Conservation (phyloP, 23 red algal species). For the Gracilaria domingensis region DNA sequence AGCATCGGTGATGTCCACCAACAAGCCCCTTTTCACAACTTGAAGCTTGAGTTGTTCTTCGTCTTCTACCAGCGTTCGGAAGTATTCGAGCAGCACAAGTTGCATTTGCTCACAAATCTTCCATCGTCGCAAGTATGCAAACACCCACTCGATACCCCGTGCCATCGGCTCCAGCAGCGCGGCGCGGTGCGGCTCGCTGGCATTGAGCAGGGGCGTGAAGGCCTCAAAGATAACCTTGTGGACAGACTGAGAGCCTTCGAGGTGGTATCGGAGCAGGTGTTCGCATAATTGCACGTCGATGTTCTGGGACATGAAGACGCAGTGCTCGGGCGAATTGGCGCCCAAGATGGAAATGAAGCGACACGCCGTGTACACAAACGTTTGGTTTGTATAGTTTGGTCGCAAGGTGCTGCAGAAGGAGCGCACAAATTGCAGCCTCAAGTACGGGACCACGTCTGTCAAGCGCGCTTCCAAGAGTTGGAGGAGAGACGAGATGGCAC, state of each 20-base stretch:
- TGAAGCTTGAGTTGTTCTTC: slow-evolving; percentile 29
- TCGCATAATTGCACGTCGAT: slow-evolving; percentile 19
- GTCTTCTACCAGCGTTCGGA: slow-evolving; percentile 18
- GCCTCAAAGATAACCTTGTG: slow-evolving; percentile 19
- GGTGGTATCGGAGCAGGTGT: slow-evolving; percentile 14
- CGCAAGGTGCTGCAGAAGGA: slow-evolving; percentile 25
- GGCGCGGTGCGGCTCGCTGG: slow-evolving; percentile 12
- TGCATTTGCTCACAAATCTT: slow-evolving; percentile 23
- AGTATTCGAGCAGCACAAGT: slow-evolving; percentile 32
- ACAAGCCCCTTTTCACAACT: background rate
- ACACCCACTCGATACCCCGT: slow-evolving; percentile 6
- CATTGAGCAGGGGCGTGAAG: slow-evolving; percentile 14
- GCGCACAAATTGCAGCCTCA: background rate
- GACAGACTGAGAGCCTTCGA: background rate
- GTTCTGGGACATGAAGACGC: background rate
- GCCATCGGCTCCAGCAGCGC: slow-evolving; percentile 2
- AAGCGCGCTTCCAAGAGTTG: slow-evolving; percentile 21
- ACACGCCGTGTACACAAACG: slow-evolving; percentile 26
- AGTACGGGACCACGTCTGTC: background rate
- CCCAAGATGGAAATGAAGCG: slow-evolving; percentile 33
- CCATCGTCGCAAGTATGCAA: slow-evolving; percentile 30
- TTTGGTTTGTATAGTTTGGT: slow-evolving; percentile 18
- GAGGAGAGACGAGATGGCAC: background rate
- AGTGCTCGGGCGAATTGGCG: background rate
- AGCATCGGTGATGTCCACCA: background rate